Conservation (phyloP, 257 asterid species). For the Solanum pinnatisectum region DNA sequence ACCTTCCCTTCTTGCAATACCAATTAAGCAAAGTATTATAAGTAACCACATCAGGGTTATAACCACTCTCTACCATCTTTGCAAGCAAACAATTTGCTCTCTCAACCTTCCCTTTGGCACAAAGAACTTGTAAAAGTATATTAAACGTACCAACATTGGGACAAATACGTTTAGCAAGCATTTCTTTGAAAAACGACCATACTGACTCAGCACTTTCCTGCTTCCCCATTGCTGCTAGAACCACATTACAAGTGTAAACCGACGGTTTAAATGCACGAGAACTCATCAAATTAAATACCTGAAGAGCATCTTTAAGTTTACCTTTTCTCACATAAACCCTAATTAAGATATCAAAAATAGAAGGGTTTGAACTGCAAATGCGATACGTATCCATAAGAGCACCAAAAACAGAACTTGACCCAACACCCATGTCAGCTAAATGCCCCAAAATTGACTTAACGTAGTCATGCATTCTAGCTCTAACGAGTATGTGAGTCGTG, state of each 20-base stretch:
- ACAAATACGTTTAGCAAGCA: constrained; percentile 48
- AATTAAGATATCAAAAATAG: constrained; percentile 77
- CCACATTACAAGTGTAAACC: constrained; percentile 65
- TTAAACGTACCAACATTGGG: constrained; percentile 70
- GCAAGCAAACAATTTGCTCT: constrained; percentile 52
- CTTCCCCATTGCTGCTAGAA: constrained; percentile 50
- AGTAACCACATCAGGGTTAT: constrained; percentile 69
- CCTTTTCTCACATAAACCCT: constrained; percentile 58
- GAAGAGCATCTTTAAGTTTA: constrained; percentile 40
- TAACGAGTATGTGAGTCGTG: constrained; percentile 68
- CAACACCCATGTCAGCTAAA: constrained; percentile 35
- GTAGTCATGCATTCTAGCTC: constrained; percentile 75
- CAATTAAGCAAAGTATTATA: constrained; percentile 79
- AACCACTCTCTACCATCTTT: constrained; percentile 89
- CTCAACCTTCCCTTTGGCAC: constrained; percentile 59
- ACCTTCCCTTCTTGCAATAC: constrained; percentile 71
- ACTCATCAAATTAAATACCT: constrained; percentile 51
- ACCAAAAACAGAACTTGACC: constrained; percentile 41
- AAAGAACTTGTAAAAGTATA: constrained; percentile 58
- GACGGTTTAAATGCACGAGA: constrained; percentile 61
- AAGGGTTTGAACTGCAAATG: constrained; percentile 82
- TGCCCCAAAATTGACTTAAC: constrained; percentile 45
- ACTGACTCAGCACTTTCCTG: constrained; percentile 22
- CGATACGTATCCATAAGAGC: constrained; percentile 67
- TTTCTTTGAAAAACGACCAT: constrained; percentile 72